Percentiles rank a stretch among this genome's conserved stretches.
These are phyloP conservation scores for Sordaria brevicollis DNA, from an alignment of 495 filamentous ascomycete genomes.

Conservation along the genomic window DNA sequence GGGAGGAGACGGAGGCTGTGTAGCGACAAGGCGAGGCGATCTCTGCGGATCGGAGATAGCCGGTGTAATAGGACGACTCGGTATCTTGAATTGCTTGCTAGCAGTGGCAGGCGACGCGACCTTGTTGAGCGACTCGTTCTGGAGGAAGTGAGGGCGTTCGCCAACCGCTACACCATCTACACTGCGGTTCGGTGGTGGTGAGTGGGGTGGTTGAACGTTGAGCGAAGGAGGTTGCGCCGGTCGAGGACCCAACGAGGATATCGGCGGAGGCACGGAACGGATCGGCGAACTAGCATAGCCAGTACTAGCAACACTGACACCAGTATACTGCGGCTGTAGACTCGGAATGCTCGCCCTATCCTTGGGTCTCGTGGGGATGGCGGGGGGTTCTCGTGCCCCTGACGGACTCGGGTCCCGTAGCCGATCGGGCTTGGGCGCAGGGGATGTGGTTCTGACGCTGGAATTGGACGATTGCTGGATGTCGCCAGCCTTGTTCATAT, in stretches of 20 bases:
- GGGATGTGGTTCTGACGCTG: constrained; percentile 23
- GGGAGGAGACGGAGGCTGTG: constrained; percentile 43
- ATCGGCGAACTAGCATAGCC: constrained; percentile 16
- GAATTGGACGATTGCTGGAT: constrained; percentile 2
- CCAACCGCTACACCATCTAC: constrained; percentile 22
- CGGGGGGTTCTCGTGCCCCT: constrained; percentile 37
- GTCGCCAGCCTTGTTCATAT: constrained; percentile 52
- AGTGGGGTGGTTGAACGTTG: constrained; percentile 62
- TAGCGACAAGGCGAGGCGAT: constrained; percentile 30
- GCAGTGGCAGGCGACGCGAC: constrained; percentile 40
- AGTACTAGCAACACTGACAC: neutral
- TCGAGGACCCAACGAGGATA: constrained; percentile 31
- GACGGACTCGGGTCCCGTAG: constrained; percentile 39
- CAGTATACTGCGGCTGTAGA: constrained; percentile 12
- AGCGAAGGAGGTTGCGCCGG: constrained; percentile 55
- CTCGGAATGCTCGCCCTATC: constrained; percentile 16
- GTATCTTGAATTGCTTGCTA: constrained; percentile 41
- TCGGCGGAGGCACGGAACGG: constrained; percentile 18
- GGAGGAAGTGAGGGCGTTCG: constrained; percentile 30
- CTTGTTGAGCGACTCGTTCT: constrained; percentile 37
- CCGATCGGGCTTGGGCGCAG: constrained; percentile 27
- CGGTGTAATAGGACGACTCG: constrained; percentile 41
- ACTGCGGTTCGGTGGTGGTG: constrained; percentile 55
- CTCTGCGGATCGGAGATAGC: constrained; percentile 28
- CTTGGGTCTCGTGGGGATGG: constrained; percentile 38